phyloP scores from a whole-genome alignment of 2,329 filamentous ascomycete genomes.

The Alternaria rosae region DNA sequence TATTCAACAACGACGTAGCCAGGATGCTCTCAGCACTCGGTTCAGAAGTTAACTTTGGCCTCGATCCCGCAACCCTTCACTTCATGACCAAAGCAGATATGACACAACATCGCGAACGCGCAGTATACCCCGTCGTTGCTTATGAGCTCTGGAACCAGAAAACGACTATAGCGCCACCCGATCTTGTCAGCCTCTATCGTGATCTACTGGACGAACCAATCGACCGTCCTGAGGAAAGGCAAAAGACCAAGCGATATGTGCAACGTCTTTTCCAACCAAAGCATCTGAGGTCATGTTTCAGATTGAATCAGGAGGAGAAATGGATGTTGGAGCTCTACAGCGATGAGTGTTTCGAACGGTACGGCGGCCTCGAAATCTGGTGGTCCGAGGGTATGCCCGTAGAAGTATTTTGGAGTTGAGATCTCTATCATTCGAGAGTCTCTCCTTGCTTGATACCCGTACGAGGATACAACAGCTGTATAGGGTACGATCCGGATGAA shows the following conservation, averaged over 20 bases:
- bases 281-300: slow-evolving; percentile 19
- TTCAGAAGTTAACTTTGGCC: background rate
- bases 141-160: background rate
- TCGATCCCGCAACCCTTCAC: slow-evolving; percentile 20
- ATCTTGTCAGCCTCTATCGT: slow-evolving; percentile 15
- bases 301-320: slow-evolving; percentile 24
- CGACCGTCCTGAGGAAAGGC: slow-evolving; percentile 8
- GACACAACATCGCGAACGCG: slow-evolving; percentile 24
- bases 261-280: slow-evolving; percentile 2
- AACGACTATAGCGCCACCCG: slow-evolving; percentile 1
- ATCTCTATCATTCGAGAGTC: too few relatives aligned
- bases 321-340: slow-evolving; percentile 41
- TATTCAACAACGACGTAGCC: slow-evolving; percentile 25
- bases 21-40: slow-evolving; percentile 18
- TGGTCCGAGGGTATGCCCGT: slow-evolving; percentile 31
- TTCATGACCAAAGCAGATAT: slow-evolving; percentile 11
- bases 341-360: slow-evolving; percentile 39
- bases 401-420: too few relatives aligned
- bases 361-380: slow-evolving; percentile 39
- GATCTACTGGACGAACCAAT: slow-evolving; percentile 19
- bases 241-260: slow-evolving; percentile 19
- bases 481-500: too few relatives aligned
- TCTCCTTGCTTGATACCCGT: too few relatives aligned
- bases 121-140: slow-evolving; percentile 12
- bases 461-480: too few relatives aligned